These are phyloP conservation scores for Arthrobotrys pseudoclavata DNA, from an alignment of 2,329 filamentous ascomycete species.

Conservation along the genomic window DNA sequence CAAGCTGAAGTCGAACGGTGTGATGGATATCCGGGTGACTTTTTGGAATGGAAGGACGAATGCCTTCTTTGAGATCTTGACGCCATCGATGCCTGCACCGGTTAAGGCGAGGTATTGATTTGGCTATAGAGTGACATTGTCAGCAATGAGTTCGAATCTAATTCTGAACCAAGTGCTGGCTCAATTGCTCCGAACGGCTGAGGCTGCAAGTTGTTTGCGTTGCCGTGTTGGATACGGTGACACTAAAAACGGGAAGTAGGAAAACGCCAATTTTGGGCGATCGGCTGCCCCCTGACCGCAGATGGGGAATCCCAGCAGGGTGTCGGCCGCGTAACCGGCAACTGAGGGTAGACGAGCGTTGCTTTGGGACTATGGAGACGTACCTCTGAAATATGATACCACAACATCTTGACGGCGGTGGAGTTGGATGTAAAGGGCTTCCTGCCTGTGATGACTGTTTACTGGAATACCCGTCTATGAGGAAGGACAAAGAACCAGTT, in stretches of 20 bases:
- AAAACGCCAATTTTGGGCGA: conserved; percentile 11
- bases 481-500: neutral
- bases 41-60: conserved; percentile 80
- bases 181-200: too few relatives aligned
- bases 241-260: conserved; percentile 7
- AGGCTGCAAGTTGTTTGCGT: neutral
- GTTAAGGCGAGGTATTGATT: conserved; percentile 91
- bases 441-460: neutral
- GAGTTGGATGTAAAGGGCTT: neutral
- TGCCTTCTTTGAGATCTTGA: conserved; percentile 83
- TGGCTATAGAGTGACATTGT: conserved; percentile 66
- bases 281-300: conserved; percentile 6
- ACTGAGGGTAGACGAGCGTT: neutral
- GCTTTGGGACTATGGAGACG: neutral
- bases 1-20: conserved; percentile 85
- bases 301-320: conserved; percentile 2
- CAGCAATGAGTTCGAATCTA: neutral
- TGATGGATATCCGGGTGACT: conserved; percentile 71
- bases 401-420: conserved; percentile 48
- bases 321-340: conserved; percentile 21
- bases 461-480: neutral
- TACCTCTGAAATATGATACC: conserved; percentile 62
- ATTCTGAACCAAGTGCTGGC: neutral
- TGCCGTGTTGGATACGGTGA: conserved; percentile 14
- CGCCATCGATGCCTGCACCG: conserved; percentile 79